Evolutionary conservation across 352 stramenopile genomes (phyloP).

Genomic region (Globisporangium carolinianum): DNA sequence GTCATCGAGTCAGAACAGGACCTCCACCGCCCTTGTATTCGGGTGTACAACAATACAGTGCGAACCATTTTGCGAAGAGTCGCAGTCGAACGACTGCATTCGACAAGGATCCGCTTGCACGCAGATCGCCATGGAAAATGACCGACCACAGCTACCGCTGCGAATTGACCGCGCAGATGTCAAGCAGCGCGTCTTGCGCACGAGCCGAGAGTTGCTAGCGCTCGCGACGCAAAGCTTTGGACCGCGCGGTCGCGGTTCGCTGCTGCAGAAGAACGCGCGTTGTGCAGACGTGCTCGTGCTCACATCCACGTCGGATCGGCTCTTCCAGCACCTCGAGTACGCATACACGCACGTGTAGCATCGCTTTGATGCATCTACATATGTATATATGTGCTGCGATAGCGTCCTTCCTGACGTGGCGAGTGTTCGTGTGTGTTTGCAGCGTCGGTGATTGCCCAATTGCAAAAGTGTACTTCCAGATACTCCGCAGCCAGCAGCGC

Average conservation of each 20-base stretch:
- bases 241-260: slow-evolving; percentile 26
- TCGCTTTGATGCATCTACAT: no score
- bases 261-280: slow-evolving; percentile 41
- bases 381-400: no score
- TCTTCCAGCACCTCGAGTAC: slow-evolving; percentile 33
- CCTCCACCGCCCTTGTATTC: no score
- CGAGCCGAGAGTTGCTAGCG: slow-evolving; percentile 21
- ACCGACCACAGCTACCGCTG: not conserved
- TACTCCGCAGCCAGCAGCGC: slow-evolving; percentile 42
- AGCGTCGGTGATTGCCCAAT: slow-evolving; percentile 42
- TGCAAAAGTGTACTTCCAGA: slow-evolving; percentile 47
- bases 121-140: not conserved
- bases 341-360: no score
- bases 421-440: not conserved
- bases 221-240: slow-evolving; percentile 38
- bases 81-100: not conserved
- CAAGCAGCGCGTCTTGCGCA: slow-evolving; percentile 21
- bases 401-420: no score
- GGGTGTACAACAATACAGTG: not conserved
- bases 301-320: slow-evolving; percentile 33
- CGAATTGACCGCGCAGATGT: slow-evolving; percentile 9
- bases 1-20: not conserved
- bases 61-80: not conserved
- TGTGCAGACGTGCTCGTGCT: slow-evolving; percentile 38
- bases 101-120: not conserved